These are phyloP conservation scores for Kodamaea suecica DNA, from an alignment of 1,139 yeast species.

Conservation along the genomic window DNA sequence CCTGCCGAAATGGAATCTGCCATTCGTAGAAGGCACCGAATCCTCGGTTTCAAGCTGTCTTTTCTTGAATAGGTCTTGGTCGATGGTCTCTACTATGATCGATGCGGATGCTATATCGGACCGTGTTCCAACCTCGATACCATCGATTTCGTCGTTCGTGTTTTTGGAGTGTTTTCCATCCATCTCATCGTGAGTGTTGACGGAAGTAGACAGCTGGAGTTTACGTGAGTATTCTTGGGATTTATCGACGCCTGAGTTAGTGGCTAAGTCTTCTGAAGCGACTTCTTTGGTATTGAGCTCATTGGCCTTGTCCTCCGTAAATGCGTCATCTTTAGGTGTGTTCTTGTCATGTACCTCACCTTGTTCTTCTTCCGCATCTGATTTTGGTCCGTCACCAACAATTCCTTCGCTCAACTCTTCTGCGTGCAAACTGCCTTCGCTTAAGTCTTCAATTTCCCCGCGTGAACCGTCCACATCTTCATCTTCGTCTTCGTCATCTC, in stretches of 20 bases:
- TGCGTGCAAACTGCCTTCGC: background rate
- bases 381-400: no score
- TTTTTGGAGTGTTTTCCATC: no score
- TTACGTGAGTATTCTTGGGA: no score
- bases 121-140: background rate
- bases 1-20: background rate
- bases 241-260: no score
- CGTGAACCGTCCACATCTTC: background rate
- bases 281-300: constrained; percentile 4
- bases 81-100: constrained; percentile 14
- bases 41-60: constrained; percentile 21
- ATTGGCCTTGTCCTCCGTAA: no score
- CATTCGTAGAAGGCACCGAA: constrained; percentile 3
- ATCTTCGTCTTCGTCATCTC: background rate
- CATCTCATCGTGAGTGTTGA: no score
- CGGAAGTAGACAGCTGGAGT: no score
- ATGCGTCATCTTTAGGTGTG: no score
- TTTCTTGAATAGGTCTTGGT: constrained; percentile 15
- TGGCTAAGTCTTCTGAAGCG: no score
- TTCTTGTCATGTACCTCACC: no score
- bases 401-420: no score
- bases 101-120: constrained; percentile 9
- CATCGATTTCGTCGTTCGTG: constrained; percentile 1
- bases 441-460: background rate
- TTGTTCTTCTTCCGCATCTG: no score